These are phyloP conservation scores for Phytophthora fragariae DNA, from an alignment of 352 stramenopile species.

Conservation along the genomic window DNA sequence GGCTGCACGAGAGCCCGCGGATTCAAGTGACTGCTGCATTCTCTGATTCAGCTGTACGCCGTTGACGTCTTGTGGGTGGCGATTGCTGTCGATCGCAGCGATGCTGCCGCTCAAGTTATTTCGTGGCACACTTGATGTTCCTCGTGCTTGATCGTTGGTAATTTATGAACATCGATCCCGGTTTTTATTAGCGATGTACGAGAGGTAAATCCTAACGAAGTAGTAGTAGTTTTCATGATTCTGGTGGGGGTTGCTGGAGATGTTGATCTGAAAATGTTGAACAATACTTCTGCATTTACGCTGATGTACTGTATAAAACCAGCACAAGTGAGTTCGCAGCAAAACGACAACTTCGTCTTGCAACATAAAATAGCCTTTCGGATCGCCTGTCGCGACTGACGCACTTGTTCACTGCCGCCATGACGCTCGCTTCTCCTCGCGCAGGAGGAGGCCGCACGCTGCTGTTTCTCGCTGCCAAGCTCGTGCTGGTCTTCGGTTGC, in stretches of 20 bases:
- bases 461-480: slow-evolving; percentile 44
- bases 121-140: background rate
- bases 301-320: no score
- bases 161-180: background rate
- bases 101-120: background rate
- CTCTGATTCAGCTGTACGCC: slow-evolving; percentile 4
- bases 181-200: no score
- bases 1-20: slow-evolving; percentile 14
- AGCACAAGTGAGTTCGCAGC: no score
- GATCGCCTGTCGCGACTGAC: background rate
- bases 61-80: background rate
- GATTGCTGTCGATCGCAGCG: background rate
- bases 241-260: no score
- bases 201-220: no score
- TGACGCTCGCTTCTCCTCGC: slow-evolving; percentile 2
- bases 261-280: no score
- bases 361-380: background rate
- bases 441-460: slow-evolving; percentile 21
- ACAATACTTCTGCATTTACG: no score
- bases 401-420: slow-evolving; percentile 1
- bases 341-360: background rate
- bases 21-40: slow-evolving; percentile 33
- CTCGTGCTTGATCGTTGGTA: background rate
- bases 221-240: no score
- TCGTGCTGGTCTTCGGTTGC: slow-evolving; percentile 52